Conservation (phyloP, 2,329 filamentous ascomycete genomes). For the Ascochyta pisi region DNA sequence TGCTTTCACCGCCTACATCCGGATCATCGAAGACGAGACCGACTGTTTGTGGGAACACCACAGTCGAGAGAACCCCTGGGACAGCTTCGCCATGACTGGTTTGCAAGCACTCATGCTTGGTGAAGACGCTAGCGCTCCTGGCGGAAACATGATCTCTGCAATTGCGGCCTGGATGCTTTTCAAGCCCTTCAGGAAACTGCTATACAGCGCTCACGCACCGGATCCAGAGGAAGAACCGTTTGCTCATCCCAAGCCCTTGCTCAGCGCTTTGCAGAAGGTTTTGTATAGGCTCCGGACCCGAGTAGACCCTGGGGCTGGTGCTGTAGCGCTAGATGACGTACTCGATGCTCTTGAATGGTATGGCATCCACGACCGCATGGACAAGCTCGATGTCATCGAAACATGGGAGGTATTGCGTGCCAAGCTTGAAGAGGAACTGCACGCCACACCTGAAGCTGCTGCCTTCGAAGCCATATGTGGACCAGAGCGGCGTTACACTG, state of each 20-base stretch:
- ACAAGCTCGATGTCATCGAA: constrained; percentile 60
- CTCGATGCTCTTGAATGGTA: constrained; percentile 51
- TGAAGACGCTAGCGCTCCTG: constrained; percentile 41
- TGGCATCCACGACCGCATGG: constrained; percentile 45
- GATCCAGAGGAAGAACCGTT: constrained; percentile 56
- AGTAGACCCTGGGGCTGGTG: constrained; percentile 46
- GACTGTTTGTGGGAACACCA: constrained; percentile 67
- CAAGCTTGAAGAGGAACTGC: constrained; percentile 60
- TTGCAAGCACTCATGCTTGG: constrained; percentile 56
- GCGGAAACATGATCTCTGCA: constrained; percentile 58
- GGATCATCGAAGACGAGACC: constrained; percentile 66
- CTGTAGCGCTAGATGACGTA: constrained; percentile 46
- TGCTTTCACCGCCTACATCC: constrained; percentile 67
- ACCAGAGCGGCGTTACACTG: constrained; percentile 38
- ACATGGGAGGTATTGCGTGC: constrained; percentile 62
- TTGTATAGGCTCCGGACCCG: constrained; percentile 57
- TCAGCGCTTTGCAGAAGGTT: constrained; percentile 59
- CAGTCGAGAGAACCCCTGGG: constrained; percentile 62
- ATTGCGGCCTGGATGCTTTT: constrained; percentile 66
- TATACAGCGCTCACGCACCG: constrained; percentile 59
- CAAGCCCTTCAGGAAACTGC: constrained; percentile 63
- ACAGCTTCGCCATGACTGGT: constrained; percentile 64
- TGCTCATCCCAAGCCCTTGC: constrained; percentile 58
- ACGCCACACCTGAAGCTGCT: constrained; percentile 51
- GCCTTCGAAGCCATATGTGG: constrained; percentile 58